Percentiles rank a stretch among this genome's conserved stretches.
These are phyloP conservation scores for Luvunga scandens DNA, from an alignment of 345 rosid genomes.

Conservation along the genomic window DNA sequence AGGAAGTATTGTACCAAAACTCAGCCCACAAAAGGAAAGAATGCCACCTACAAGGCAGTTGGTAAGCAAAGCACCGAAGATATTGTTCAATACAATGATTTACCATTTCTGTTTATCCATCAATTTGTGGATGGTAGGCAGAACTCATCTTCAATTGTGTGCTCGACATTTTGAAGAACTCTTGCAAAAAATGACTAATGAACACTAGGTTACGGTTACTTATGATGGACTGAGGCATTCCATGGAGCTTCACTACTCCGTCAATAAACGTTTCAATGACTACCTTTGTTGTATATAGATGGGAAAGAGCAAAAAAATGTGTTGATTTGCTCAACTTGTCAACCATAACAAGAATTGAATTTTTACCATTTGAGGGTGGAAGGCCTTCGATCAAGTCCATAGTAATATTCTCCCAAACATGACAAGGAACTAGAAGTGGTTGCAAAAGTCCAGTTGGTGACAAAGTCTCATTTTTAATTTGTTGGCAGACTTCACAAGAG, in stretches of 20 bases:
- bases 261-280: constrained; percentile 9
- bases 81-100: too few species aligned
- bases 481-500: not conserved
- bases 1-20: too few species aligned
- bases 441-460: not conserved
- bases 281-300: not conserved
- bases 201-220: not conserved
- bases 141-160: not conserved
- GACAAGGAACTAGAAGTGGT: not conserved
- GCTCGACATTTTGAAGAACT: not conserved
- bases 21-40: too few species aligned
- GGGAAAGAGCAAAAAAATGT: not conserved
- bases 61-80: too few species aligned
- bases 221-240: not conserved
- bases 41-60: too few species aligned
- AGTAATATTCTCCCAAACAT: not conserved
- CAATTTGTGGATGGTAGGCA: accelerated
- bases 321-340: constrained; percentile 5
- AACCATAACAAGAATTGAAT: not conserved
- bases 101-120: too few species aligned
- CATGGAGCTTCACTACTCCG: not conserved
- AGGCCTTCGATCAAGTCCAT: not conserved
- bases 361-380: not conserved
- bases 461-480: not conserved
- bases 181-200: not conserved